These are phyloP conservation scores for Aspergillus nomiae DNA, from an alignment of 2,329 filamentous ascomycete species.

Conservation along the genomic window DNA sequence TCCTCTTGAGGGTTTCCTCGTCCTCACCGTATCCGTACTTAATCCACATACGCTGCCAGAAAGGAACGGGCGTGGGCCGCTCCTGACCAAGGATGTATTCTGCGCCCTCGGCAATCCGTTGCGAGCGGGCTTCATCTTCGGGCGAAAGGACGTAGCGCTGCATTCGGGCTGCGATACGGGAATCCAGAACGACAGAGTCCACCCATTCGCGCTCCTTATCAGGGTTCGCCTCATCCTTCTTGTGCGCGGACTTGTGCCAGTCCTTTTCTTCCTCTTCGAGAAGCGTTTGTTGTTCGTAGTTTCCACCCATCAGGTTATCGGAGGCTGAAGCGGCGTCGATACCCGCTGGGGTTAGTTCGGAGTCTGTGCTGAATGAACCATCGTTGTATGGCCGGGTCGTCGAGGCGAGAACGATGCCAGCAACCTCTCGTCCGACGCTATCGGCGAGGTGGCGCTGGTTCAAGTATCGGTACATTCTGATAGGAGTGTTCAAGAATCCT, in stretches of 20 bases:
- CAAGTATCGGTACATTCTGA: conserved; percentile 83
- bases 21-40: conserved; percentile 45
- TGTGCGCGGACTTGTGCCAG: conserved; percentile 80
- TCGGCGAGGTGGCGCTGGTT: conserved; percentile 83
- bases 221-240: conserved; percentile 51
- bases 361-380: conserved; percentile 22
- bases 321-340: conserved; percentile 29
- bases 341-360: conserved; percentile 18
- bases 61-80: conserved; percentile 34
- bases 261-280: conserved; percentile 73
- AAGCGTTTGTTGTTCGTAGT: conserved; percentile 65
- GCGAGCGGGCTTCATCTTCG: conserved; percentile 70
- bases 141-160: conserved; percentile 69
- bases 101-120: conserved; percentile 63
- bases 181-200: conserved; percentile 72
- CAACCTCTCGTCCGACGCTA: conserved; percentile 81
- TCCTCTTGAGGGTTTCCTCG: conserved; percentile 39
- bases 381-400: conserved; percentile 44
- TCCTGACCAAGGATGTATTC: conserved; percentile 70
- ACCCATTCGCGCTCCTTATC: conserved; percentile 74
- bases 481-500: conserved; percentile 87
- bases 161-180: conserved; percentile 77
- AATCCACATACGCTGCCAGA: conserved; percentile 44
- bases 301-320: conserved; percentile 31
- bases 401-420: conserved; percentile 73